phyloP scores from a whole-genome alignment of 2,329 filamentous ascomycete genomes.

The Penicillium nordicum region DNA sequence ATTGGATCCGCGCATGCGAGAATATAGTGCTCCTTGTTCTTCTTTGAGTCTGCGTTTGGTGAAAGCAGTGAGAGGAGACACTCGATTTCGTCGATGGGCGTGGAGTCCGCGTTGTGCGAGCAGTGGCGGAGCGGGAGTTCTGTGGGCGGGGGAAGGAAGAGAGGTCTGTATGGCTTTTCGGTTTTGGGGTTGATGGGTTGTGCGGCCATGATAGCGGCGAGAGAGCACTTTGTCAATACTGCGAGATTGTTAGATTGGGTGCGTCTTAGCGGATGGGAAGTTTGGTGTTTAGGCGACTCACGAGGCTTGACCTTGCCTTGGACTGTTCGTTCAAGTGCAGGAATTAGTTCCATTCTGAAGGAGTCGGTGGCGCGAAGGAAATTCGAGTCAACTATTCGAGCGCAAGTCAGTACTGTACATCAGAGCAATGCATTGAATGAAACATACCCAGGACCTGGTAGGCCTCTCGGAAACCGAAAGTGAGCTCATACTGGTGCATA shows the following conservation, averaged over 20 bases:
- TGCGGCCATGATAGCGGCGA: conserved; percentile 43
- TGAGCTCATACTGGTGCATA: conserved; percentile 85
- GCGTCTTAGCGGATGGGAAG: neutral
- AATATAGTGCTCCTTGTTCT: conserved; percentile 50
- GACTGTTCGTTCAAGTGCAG: conserved; percentile 73
- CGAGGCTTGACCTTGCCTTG: conserved; percentile 82
- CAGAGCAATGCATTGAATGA: conserved; percentile 7
- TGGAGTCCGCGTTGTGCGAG: conserved; percentile 43
- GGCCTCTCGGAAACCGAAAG: conserved; percentile 86
- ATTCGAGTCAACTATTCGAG: conserved; percentile 67
- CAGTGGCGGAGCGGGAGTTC: conserved; percentile 46
- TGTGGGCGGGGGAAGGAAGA: conserved; percentile 46
- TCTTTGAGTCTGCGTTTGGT: conserved; percentile 36
- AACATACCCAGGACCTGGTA: conserved; percentile 77
- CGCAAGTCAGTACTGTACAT: conserved; percentile 14
- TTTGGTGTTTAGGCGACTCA: conserved; percentile 41
- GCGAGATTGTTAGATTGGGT: conserved; percentile 32
- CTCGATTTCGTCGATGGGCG: conserved; percentile 43
- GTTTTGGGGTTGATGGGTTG: conserved; percentile 39
- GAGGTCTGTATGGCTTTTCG: conserved; percentile 40
- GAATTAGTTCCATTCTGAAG: conserved; percentile 86
- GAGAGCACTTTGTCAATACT: conserved; percentile 70
- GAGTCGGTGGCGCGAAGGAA: conserved; percentile 76
- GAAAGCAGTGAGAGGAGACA: conserved; percentile 47
- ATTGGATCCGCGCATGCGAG: conserved; percentile 43